Evolutionary conservation across 2,329 filamentous ascomycete species (phyloP).

Genomic region (Triangularia verruculosa): DNA sequence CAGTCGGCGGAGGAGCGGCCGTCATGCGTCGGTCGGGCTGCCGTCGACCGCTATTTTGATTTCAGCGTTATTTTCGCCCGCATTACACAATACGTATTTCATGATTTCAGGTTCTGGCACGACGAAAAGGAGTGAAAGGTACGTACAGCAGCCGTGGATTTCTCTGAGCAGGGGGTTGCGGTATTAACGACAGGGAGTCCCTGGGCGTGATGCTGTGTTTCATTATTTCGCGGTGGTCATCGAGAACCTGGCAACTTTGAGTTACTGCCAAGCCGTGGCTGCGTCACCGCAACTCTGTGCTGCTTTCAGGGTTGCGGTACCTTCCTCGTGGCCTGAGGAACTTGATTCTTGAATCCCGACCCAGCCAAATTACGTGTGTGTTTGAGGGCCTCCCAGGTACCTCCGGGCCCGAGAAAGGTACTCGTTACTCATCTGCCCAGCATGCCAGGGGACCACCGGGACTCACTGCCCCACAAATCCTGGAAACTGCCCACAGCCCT

Average conservation of each 20-base stretch:
- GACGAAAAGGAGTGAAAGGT: conserved; percentile 4
- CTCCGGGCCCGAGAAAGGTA: conserved; percentile 16
- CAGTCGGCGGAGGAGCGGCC: conserved; percentile 8
- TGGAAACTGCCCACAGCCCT: conserved; percentile 27
- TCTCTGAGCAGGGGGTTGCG: conserved; percentile 22
- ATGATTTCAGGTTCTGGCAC: conserved; percentile 17
- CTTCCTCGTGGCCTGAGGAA: conserved; percentile 11
- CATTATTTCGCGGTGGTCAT: conserved; percentile 26
- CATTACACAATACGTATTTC: not conserved
- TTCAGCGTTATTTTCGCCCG: conserved; percentile 18
- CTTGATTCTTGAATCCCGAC: conserved; percentile 16
- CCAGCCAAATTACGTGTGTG: conserved; percentile 9
- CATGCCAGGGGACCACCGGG: conserved; percentile 17
- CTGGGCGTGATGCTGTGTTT: conserved; percentile 27
- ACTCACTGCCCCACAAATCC: conserved; percentile 22
- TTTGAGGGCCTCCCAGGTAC: conserved; percentile 17
- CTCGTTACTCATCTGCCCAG: conserved; percentile 11
- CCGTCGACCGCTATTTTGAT: conserved; percentile 21
- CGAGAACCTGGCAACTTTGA: conserved; percentile 24
- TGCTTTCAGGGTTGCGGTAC: conserved; percentile 17
- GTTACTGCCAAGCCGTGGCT: conserved; percentile 27
- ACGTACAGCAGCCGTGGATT: not conserved
- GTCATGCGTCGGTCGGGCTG: conserved; percentile 7
- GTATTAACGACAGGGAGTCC: conserved; percentile 24
- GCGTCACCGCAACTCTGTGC: conserved; percentile 31